Base-by-base conservation (phyloP, 176 grass and related monocot genomes). In the Canna indica region DNA sequence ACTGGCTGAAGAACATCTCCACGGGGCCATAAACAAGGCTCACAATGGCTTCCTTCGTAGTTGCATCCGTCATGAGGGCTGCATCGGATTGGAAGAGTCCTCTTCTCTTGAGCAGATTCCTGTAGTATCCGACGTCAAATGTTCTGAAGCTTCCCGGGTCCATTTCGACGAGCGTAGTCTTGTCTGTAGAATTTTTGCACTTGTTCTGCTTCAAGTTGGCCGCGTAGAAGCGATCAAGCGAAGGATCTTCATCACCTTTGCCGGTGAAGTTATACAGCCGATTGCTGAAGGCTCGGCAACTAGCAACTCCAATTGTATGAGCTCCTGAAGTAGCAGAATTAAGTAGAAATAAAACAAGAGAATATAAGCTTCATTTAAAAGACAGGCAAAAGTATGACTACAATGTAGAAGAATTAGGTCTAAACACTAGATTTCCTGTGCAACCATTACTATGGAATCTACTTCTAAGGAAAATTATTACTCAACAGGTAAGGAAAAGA, bases 181-280 rank as follows among this genome's bases (percentile, higher is more conserved):
- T 85, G 78, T 93, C 89, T 10, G 56, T 47, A 11, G 77, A 28
- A 2, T 47, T 64, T 59, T 16, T 57, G 82, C 94, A 90, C 68
- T 82, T 91, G 73, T 63, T 75, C 73, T 76, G 77, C 22, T 86
- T 84, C 0, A 97, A 71, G 80, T 88, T 90, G 20, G 35, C 70
- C 1, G 94, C 94, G 46, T 99, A 93, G 28, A 7, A 14, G 20
- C 33, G 3, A 54, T 99, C 86, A 36, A 99, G 70, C 7, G 86
- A 80, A 38, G 86, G 94, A 39, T 99, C 94, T 4, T 82, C 59
- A 0, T 76, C 86, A 5, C 84, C 82, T 26, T 74, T 76, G 0
- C 89, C 94, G 11, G 94, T 90, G 78, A 99, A 99, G 80, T 99
- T 93, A 75, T 93, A 99, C 1, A 93, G 80, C 0, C 86, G 81